Evolutionary conservation across 768 basidiomycete genomes (phyloP).

Genomic region (Amanita phalloides): DNA sequence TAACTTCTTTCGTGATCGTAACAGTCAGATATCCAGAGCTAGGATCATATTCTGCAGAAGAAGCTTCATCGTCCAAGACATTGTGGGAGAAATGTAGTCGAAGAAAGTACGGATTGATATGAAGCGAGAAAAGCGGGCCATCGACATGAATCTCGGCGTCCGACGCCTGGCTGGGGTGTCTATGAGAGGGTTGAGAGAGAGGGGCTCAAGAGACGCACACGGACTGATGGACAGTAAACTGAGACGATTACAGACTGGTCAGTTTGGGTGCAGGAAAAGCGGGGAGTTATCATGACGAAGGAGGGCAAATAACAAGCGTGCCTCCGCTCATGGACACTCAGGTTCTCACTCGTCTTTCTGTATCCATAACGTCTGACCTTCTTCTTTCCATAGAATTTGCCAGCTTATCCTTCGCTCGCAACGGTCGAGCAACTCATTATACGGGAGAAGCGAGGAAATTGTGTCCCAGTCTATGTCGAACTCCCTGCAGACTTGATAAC

Average conservation of each 20-base stretch:
- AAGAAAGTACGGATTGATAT: slow-evolving; percentile 80
- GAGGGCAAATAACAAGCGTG: not conserved
- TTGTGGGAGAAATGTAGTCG: slow-evolving; percentile 66
- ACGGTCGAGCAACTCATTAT: slow-evolving; percentile 68
- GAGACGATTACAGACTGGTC: slow-evolving; percentile 41
- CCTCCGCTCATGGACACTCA: slow-evolving; percentile 35
- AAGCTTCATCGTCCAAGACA: slow-evolving; percentile 56
- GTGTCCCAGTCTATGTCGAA: slow-evolving; percentile 86
- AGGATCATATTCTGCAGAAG: slow-evolving; percentile 68
- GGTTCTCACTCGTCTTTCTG: slow-evolving; percentile 17
- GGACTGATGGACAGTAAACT: slow-evolving; percentile 63
- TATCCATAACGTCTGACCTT: not conserved
- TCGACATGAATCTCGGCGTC: slow-evolving; percentile 76
- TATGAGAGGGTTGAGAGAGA: slow-evolving; percentile 5
- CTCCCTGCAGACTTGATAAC: slow-evolving; percentile 94
- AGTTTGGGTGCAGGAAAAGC: slow-evolving; percentile 61
- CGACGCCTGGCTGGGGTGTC: slow-evolving; percentile 49
- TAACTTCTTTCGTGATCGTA: slow-evolving; percentile 56
- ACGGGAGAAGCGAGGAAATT: slow-evolving; percentile 80
- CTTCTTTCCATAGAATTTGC: slow-evolving; percentile 38
- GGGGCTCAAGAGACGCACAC: slow-evolving; percentile 30
- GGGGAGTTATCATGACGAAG: slow-evolving; percentile 60
- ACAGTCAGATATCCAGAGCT: slow-evolving; percentile 68
- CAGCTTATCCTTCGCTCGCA: slow-evolving; percentile 62
- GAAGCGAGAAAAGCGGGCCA: slow-evolving; percentile 55